Percentiles rank a stretch among this genome's conserved stretches.
Conservation (phyloP, 768 basidiomycete genomes). For the Suillus americanus region DNA sequence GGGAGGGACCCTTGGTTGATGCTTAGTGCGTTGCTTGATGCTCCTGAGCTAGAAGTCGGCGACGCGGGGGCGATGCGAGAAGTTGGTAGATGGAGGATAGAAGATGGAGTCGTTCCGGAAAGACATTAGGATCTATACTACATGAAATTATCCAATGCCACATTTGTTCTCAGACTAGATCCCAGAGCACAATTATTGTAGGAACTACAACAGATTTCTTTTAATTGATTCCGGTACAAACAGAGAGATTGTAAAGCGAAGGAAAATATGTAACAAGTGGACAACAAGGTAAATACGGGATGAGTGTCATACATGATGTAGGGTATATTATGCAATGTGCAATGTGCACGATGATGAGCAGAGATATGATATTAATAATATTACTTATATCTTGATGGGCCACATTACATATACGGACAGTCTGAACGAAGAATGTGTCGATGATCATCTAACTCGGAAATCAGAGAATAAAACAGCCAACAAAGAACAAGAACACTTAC, state of each 20-base stretch:
- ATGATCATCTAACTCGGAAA: neutral
- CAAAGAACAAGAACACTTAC: conserved; percentile 7
- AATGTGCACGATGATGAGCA: neutral
- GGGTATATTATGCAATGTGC: conserved; percentile 5
- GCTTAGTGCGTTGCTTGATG: conserved; percentile 69
- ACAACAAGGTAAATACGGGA: neutral
- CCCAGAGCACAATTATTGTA: neutral
- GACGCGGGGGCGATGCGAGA: conserved; percentile 84
- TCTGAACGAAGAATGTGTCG: no score
- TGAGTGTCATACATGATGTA: neutral
- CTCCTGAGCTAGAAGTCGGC: conserved; percentile 65
- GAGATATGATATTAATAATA: conserved; percentile 13
- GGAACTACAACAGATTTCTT: neutral
- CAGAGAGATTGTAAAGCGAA: neutral
- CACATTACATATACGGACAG: neutral
- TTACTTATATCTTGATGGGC: conserved; percentile 14
- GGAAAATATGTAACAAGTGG: neutral
- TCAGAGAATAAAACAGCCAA: neutral
- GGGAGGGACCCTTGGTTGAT: conserved; percentile 94
- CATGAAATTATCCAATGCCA: neutral
- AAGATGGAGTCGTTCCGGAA: conserved; percentile 64
- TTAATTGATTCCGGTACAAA: neutral
- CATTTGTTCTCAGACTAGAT: neutral
- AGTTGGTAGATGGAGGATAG: conserved; percentile 87
- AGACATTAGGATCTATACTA: conserved; percentile 46